phyloP scores from a whole-genome alignment of 306 rosid genomes.

The Rubus idaeus region DNA sequence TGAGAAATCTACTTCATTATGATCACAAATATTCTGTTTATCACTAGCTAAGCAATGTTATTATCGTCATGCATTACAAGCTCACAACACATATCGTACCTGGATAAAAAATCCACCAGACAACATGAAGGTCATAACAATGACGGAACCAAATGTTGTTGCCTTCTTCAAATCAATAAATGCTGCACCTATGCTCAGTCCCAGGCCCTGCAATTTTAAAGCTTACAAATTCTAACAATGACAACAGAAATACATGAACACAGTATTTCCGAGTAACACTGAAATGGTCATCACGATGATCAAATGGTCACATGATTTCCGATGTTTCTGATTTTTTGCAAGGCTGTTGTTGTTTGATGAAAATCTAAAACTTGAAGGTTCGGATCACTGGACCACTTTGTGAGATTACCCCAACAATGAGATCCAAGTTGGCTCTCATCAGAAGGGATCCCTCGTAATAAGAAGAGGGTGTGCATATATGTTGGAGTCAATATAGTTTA shows the following conservation, averaged over 20 bases:
- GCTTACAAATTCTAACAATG: not conserved
- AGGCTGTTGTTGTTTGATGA: not conserved
- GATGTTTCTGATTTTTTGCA: no score
- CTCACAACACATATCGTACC: constrained; percentile 34
- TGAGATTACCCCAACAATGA: no score
- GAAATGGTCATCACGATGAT: not conserved
- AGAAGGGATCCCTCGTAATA: no score
- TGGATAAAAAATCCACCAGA: constrained; percentile 94
- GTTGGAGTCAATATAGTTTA: no score
- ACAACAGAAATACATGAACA: not conserved
- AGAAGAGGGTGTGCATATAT: no score
- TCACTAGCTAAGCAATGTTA: not conserved
- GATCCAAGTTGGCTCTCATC: no score
- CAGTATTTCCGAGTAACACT: not conserved
- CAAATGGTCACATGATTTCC: not conserved
- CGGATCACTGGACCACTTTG: no score
- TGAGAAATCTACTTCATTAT: not conserved
- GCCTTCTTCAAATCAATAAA: constrained; percentile 84
- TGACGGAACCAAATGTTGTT: constrained; percentile 82
- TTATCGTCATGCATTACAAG: not conserved
- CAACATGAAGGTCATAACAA: constrained; percentile 98
- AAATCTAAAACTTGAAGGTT: no score
- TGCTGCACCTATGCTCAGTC: constrained; percentile 90
- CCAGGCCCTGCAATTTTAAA: constrained; percentile 60
- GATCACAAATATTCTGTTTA: not conserved